Evolutionary conservation across 306 rosid species (phyloP), one percentile per base, ranked within the genome.

Genomic region (Bauhinia variegata): DNA sequence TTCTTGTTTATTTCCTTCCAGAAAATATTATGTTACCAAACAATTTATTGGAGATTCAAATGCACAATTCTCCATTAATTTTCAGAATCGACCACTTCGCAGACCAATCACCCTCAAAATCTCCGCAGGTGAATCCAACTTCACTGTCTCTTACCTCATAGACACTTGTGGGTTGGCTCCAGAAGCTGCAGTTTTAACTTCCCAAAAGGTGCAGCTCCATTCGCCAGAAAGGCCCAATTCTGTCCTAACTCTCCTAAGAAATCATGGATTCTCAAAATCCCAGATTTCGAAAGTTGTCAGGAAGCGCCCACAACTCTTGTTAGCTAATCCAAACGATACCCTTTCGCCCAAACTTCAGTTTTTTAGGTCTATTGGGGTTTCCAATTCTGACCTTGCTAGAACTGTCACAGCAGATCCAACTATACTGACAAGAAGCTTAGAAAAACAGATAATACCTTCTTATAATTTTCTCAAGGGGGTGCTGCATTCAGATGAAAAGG

Each of bases 401-500:
- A 71, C 58, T 32, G 69, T 71, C 13, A 8, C 76, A n/a, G 46
- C 60, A 4, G 68, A 61, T 23, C 69, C 76, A n/a, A 50, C 76
- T 36, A 15, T 71, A 60, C 17, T 71, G 76, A 61, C 62, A 0
- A 61, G 76, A 44, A 71, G 76, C 62, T 61, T 71, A 33, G 76
- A 61, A 54, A 71, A 71, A 11, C 69, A 71, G 69, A 71, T 71
- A n/a, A 60, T 60, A 6, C 76, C 76, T 12, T 71, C 69, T 41
- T 71, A 71, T 18, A 51, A 60, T 51, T 71, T 71, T 47, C 76
- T 71, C 28, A 71, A 60, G 11, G 61, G 76, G 31, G 69, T 71
- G 34, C n/a, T 71, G 11, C 53, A 9, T 7, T 60, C 62, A 0
- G 62, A 61, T 51, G 76, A 39, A 23, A 61, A 51, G 46, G 69